These are phyloP conservation scores for Coniochaeta sp. DNA, from an alignment of 2,329 filamentous ascomycete species.

Conservation along the genomic window DNA sequence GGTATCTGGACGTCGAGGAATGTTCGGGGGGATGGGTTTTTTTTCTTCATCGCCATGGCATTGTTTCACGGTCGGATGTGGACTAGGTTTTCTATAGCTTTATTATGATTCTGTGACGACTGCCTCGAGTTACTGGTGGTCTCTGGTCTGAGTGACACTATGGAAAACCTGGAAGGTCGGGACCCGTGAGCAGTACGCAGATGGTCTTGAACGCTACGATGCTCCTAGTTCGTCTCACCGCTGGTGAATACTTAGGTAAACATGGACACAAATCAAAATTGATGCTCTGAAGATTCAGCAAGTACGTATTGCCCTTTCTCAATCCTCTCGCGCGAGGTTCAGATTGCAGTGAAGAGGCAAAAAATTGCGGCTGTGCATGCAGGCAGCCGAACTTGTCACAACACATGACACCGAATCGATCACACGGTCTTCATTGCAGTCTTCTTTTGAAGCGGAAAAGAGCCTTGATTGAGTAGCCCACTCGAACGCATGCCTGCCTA, in stretches of 20 bases:
- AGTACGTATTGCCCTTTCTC: too few relatives aligned
- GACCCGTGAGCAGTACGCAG: too few relatives aligned
- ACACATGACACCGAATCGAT: too few relatives aligned
- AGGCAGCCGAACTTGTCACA: neutral
- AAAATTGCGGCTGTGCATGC: neutral
- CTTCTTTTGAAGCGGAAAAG: neutral
- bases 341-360: neutral
- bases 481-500: neutral
- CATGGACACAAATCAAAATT: too few relatives aligned
- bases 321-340: too few relatives aligned
- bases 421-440: too few relatives aligned
- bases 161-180: too few relatives aligned
- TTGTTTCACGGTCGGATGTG: neutral
- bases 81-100: neutral
- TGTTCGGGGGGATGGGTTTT: neutral
- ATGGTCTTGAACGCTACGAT: too few relatives aligned
- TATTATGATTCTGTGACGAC: neutral
- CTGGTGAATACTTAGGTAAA: too few relatives aligned
- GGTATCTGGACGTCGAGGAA: conserved; percentile 10
- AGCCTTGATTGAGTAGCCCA: neutral
- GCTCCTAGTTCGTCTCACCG: too few relatives aligned
- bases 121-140: conserved; percentile 12
- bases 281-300: too few relatives aligned
- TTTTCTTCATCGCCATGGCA: neutral
- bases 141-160: too few relatives aligned